Evolutionary conservation across 345 rosid genomes (phyloP), one percentile per base, ranked within the genome.

Genomic region (Populus euphratica): DNA sequence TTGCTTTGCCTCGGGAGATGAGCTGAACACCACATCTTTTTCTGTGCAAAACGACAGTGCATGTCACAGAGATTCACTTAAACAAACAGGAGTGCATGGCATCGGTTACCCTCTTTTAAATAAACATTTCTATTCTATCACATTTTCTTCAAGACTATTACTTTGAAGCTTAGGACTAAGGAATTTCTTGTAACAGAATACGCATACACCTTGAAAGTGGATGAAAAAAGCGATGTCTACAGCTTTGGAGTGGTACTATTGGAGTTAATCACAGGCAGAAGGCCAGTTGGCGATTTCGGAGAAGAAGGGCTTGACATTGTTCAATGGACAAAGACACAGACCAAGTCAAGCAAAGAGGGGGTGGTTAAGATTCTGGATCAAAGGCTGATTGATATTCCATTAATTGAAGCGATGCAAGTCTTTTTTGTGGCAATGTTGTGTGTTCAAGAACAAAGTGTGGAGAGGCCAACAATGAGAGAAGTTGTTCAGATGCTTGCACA

Each of bases 211-310:
- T 52, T 91, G 56, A 87, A 85, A 69, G 96, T 91, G 76, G 91
- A 91, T 2, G 91, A 91, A 76, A 91, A 90, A 74, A 91, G 91
- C 12, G 96, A 91, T 1, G 92, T 91, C 20, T 91, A 90, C n/a
- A 90, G 96, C n/a, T 91, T 88, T 0, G 96, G 96, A 0, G 92
- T 90, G 1, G 92, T 91, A 5, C 75, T 91, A 2, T 31, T 91
- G 10, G 96, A 91, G 81, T 79, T 91, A 3, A 78, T 91, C 20
- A 90, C 91, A 0, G 93, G 96, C 0, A 83, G 86, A 6, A 83
- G 84, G 29, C 96, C 92, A 0, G 92, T 91, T 11, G 93, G 93
- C 0, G 89, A 83, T 18, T 91, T 90, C 0, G 96, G 90, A 3
- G 93, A 88, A 18, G 84, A 78, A 63, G 93, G 91, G 10, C 78